Conservation (phyloP, 148 eudicot genomes). For the Nepenthes gracilis region DNA sequence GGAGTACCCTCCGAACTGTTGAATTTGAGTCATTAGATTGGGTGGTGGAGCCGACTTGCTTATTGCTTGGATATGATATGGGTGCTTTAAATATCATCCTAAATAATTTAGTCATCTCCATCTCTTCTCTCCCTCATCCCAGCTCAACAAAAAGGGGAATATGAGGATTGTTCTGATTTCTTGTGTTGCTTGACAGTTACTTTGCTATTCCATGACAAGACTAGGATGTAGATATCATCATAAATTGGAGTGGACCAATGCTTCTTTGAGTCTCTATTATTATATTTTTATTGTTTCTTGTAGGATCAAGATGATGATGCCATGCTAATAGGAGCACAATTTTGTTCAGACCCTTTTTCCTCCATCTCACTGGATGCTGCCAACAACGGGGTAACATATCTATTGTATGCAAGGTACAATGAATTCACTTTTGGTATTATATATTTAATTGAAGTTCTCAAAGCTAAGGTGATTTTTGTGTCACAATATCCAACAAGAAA, state of each 20-base stretch:
- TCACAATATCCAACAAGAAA: no score
- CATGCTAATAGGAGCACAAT: conserved; percentile 87
- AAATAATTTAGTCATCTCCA: no score
- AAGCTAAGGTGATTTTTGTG: no score
- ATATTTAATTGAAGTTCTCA: background rate
- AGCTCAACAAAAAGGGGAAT: no score
- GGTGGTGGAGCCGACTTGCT: no score
- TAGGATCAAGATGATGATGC: conserved; percentile 98
- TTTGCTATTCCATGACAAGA: background rate
- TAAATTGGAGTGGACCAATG: background rate
- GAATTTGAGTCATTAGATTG: no score
- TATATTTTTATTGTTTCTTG: conserved; percentile 4
- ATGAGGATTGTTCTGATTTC: no score
- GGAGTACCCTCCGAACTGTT: no score
- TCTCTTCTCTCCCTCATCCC: no score
- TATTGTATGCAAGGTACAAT: conserved; percentile 70
- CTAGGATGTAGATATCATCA: background rate
- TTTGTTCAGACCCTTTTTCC: conserved; percentile 83
- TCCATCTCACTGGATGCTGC: conserved; percentile 54
- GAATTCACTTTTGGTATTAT: background rate
- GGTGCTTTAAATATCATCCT: no score
- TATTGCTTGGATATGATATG: no score
- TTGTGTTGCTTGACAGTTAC: no score
- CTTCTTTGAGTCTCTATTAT: background rate
- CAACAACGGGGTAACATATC: conserved; percentile 49